Evolutionary conservation across 169 alveolate species (phyloP).

Genomic region (Hepatocystis sp.): DNA sequence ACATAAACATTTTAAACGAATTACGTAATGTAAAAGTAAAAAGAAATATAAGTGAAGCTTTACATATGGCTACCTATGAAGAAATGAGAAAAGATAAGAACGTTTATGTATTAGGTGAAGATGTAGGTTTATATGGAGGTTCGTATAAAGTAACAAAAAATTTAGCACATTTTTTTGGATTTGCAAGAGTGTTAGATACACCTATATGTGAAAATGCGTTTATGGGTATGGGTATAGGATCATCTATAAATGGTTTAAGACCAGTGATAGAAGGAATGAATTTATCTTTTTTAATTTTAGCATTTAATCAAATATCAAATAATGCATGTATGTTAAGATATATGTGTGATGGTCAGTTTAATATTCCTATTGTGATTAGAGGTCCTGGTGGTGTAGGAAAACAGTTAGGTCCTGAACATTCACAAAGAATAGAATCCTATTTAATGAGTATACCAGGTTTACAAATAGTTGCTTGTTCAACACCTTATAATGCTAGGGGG

Average conservation of each 20-base stretch:
- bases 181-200: conserved; percentile 91
- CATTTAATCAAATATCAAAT: conserved; percentile 93
- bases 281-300: conserved; percentile 91
- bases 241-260: conserved; percentile 87
- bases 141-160: conserved; percentile 94
- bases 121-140: conserved; percentile 94
- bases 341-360: conserved; percentile 89
- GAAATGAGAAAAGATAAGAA: conserved; percentile 92
- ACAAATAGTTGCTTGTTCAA: conserved; percentile 91
- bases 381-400: conserved; percentile 96
- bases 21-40: conserved; percentile 77
- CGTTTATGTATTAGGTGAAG: conserved; percentile 95
- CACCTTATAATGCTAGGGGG: conserved; percentile 93
- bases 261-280: conserved; percentile 95
- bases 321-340: conserved; percentile 92
- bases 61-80: conserved; percentile 93
- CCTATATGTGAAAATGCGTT: conserved; percentile 94
- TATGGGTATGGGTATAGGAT: conserved; percentile 88
- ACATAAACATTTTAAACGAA: too few species aligned
- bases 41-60: conserved; percentile 92
- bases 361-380: conserved; percentile 92
- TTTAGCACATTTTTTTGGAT: conserved; percentile 89
- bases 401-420: conserved; percentile 94
- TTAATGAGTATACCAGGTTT: conserved; percentile 93
- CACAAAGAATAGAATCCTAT: conserved; percentile 91